phyloP scores from a whole-genome alignment of 2,329 filamentous ascomycete genomes.

The Rhexocercosporidium sp. region DNA sequence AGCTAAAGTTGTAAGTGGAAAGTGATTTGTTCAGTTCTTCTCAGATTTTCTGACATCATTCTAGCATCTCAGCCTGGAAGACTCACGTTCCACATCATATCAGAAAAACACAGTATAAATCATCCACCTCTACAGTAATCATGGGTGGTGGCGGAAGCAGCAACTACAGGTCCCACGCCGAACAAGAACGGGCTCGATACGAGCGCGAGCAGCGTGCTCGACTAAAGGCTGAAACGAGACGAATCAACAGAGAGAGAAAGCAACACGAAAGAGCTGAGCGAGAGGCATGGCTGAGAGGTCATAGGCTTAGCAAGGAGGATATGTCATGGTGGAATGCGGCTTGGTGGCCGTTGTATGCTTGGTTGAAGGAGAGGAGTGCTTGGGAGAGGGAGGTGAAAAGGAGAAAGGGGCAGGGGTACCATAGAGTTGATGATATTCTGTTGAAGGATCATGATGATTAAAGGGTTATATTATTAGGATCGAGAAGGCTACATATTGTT shows the following conservation, averaged over 20 bases:
- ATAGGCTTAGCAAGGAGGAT: background rate
- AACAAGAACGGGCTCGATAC: background rate
- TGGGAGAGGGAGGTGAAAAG: conserved; percentile 4
- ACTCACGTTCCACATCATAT: background rate
- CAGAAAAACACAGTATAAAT: background rate
- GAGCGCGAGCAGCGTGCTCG: background rate
- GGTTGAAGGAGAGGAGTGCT: conserved; percentile 3
- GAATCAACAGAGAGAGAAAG: background rate
- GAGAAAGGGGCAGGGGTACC: background rate
- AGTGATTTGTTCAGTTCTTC: too few species aligned
- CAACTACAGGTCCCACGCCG: background rate
- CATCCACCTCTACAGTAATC: background rate
- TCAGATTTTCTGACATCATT: background rate
- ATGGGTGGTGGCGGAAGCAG: background rate
- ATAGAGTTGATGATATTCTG: background rate
- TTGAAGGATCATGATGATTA: conserved; percentile 4
- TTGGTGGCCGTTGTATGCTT: background rate
- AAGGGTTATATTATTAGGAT: background rate
- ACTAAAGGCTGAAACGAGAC: background rate
- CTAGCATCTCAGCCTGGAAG: background rate
- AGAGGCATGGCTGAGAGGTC: background rate
- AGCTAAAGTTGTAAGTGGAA: too few species aligned
- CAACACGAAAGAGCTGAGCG: background rate
- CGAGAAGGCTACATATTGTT: too few species aligned
- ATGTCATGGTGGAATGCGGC: background rate